Base-by-base conservation (phyloP, 768 basidiomycete species). In the Melanogaster broomeanus region DNA sequence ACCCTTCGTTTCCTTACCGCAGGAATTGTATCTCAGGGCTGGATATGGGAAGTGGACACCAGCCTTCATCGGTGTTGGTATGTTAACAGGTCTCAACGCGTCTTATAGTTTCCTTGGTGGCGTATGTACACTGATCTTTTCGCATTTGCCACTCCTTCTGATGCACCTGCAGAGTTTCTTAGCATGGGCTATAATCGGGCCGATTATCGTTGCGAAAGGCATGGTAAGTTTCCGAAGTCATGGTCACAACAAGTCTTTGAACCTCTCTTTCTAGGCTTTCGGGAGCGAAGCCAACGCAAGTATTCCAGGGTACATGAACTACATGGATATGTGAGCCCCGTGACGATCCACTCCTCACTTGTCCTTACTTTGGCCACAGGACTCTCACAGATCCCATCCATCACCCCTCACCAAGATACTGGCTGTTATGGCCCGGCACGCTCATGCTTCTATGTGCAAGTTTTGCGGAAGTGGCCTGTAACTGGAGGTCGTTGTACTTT, bases 111-210 rank as follows among this genome's bases (percentile, higher is more conserved):
- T 82, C 70, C 66, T 61, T 40, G 40, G 66, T 6, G 66, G 64
- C 6, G 81, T 81, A 57, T 55, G 79, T 67, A 75, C 77, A n/a
- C 12, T 24, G 15, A 48, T 82, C 30, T 8, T 19, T 43, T 41
- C 38, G 48, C 18, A 59, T 15, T 42, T 18, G 19, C 30, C 21
- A 50, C 30, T n/a, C 15, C 50, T 79, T 28, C 38, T 77, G 79
- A 51, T 77, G 74, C 59, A 11, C 30, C 30, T 57, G 53, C 59
- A 59, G 62, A 81, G 78, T 80, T 60, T 85, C 43, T 72, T 84
- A 24, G 81, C 83, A 1, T 85, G 82, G 82, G 82, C 78, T 39
- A 79, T 85, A 66, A 77, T 86, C 44, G 78, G 78, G 1, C 83
- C 83, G 5, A 62, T 77, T 15, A 63, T 82, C 49, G 73, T 84